Evolutionary conservation across 768 basidiomycete genomes (phyloP).

Genomic region (Lepiota brunneoincarnata): DNA sequence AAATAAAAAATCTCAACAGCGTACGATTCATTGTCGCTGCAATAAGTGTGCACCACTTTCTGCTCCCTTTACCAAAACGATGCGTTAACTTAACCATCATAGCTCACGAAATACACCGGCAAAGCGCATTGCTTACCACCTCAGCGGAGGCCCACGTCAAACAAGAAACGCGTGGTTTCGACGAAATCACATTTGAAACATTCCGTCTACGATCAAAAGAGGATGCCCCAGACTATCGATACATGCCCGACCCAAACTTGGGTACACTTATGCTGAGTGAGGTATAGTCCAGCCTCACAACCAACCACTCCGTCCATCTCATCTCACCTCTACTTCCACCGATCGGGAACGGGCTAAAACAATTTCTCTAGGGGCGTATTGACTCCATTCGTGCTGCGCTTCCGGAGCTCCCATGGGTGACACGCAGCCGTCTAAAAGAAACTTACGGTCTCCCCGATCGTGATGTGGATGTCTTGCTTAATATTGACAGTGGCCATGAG

Average conservation of each 20-base stretch:
- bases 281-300: constrained; percentile 24
- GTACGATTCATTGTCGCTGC: constrained; percentile 81
- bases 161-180: constrained; percentile 91
- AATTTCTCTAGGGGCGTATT: constrained; percentile 54
- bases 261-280: constrained; percentile 64
- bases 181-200: constrained; percentile 79
- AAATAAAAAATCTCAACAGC: constrained; percentile 97
- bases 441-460: constrained; percentile 48
- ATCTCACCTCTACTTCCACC: not conserved
- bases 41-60: constrained; percentile 53
- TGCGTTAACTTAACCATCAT: not conserved
- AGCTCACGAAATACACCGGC: constrained; percentile 84
- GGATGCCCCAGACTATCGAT: constrained; percentile 92
- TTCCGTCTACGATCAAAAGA: constrained; percentile 86
- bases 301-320: not conserved
- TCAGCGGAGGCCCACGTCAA: constrained; percentile 40
- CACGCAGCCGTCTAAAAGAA: constrained; percentile 51
- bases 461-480: constrained; percentile 75
- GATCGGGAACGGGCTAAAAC: too few relatives aligned
- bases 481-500: constrained; percentile 64
- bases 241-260: constrained; percentile 97
- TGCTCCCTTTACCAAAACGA: too few relatives aligned
- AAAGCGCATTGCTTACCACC: constrained; percentile 52
- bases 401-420: constrained; percentile 76
- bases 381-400: constrained; percentile 46